Evolutionary conservation across 208 protist species (phyloP).

Genomic region (Trichomonas gallinae): DNA sequence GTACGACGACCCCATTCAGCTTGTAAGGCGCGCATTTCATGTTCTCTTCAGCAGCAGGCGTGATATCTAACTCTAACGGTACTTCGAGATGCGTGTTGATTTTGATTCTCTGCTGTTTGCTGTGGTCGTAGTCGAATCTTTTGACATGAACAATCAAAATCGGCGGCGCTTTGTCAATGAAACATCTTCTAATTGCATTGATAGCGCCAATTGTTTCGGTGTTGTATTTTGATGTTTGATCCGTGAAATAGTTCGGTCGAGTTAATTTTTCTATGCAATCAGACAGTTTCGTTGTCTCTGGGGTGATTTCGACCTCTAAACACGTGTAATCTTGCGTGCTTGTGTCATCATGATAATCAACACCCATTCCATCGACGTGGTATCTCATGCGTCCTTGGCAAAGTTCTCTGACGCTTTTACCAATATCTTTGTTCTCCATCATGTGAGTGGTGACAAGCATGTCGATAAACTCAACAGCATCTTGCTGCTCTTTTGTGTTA

Average conservation of each 20-base stretch:
- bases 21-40: background rate
- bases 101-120: background rate
- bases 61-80: background rate
- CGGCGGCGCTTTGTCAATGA: background rate
- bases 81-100: background rate
- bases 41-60: background rate
- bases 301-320: background rate
- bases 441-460: background rate
- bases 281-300: background rate
- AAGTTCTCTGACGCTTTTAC: background rate
- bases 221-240: background rate
- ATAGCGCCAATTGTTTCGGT: background rate
- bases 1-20: background rate
- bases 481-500: background rate
- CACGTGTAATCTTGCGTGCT: background rate
- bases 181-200: background rate
- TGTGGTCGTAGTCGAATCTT: background rate
- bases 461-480: background rate
- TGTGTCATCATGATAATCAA: background rate
- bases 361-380: background rate
- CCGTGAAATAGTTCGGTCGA: background rate
- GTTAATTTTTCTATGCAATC: background rate
- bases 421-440: background rate
- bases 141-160: background rate
- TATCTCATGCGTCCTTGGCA: background rate